phyloP scores from a whole-genome alignment of 164 flowering plant genomes.

The Vitis riparia region DNA sequence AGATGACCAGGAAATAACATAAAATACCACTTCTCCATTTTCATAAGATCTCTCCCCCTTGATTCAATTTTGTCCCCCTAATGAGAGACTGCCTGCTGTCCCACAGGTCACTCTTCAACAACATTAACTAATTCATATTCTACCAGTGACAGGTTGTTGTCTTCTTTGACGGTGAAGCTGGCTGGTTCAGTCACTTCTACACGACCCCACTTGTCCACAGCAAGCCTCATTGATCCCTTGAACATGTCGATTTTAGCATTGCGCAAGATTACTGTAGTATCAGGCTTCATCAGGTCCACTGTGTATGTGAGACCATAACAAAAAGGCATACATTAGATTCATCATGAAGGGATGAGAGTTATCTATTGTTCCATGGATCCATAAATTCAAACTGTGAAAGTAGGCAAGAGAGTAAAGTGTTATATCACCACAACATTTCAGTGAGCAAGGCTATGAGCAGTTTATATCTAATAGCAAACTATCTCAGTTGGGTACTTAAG shows the following conservation, averaged over 20 bases:
- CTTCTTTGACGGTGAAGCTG: slow-evolving; percentile 34
- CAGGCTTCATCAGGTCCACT: slow-evolving; percentile 38
- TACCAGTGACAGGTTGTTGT: slow-evolving; percentile 38
- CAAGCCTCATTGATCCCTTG: no score
- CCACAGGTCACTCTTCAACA: slow-evolving; percentile 28
- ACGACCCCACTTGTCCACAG: no score
- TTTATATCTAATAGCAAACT: no score
- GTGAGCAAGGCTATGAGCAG: no score
- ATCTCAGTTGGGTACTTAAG: no score
- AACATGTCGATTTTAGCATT: slow-evolving; percentile 12
- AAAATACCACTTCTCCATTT: slow-evolving; percentile 7
- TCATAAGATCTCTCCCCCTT: background rate
- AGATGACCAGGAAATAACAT: slow-evolving; percentile 2
- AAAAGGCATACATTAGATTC: background rate
- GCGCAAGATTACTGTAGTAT: slow-evolving; percentile 27
- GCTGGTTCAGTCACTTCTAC: slow-evolving; percentile 23
- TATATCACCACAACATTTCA: no score
- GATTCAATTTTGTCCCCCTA: slow-evolving; percentile 1
- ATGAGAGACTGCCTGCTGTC: background rate
- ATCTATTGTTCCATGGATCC: background rate
- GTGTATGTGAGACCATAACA: slow-evolving; percentile 1
- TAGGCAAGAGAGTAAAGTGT: no score
- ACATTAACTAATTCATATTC: slow-evolving; percentile 40
- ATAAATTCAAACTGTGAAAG: no score
- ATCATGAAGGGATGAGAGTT: background rate